Evolutionary conservation across 2,329 filamentous ascomycete species (phyloP), one percentile per base, ranked within the genome.

Genomic region (Hirsutella thompsonii): DNA sequence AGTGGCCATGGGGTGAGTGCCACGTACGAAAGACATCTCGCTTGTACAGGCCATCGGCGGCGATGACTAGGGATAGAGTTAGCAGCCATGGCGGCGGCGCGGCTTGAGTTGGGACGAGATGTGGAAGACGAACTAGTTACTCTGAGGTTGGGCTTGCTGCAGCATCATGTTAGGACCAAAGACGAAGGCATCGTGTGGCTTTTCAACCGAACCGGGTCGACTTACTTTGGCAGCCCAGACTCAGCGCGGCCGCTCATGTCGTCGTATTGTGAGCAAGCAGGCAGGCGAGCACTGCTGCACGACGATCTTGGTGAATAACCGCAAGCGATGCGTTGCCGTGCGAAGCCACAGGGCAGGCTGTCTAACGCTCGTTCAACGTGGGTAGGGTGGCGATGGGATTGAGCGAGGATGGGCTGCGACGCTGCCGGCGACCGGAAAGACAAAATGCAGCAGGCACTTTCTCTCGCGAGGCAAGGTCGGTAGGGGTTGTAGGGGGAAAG

Each of bases 41-140:
- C 72, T 96, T 98, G 73, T 95, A 96, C 50, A 98, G 74, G 46
- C 92, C 92, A 73, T 98, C 92, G 53, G 92, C 92, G 53, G 92
- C 92, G 70, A 98, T 95, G 68, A 98, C 92, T 96, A 62, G 52
- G 53, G 46, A 26, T 48, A 38, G 47, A 44, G 58, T 74, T 55
- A 69, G 64, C 26, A 34, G 28, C 32, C 10, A 33, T 11, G n/a
- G 11, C 30, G 20, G 29, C 26, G 32, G 11, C 23, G 9, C 13
- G 9, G n/a, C 13, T 33, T n/a, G 10, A 16, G 2, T 8, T 16
- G 8, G n/a, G 30, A 16, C n/a, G 13, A 33, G 3, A 33, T 10
- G 13, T 14, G 30, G 13, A 28, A 9, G 51, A 64, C 76, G 61
- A 76, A 95, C 90, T 94, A 55, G 89, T 95, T 52, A 96, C 79